Evolutionary conservation across 257 asterid genomes (phyloP).

Genomic region (Solanum okadae): DNA sequence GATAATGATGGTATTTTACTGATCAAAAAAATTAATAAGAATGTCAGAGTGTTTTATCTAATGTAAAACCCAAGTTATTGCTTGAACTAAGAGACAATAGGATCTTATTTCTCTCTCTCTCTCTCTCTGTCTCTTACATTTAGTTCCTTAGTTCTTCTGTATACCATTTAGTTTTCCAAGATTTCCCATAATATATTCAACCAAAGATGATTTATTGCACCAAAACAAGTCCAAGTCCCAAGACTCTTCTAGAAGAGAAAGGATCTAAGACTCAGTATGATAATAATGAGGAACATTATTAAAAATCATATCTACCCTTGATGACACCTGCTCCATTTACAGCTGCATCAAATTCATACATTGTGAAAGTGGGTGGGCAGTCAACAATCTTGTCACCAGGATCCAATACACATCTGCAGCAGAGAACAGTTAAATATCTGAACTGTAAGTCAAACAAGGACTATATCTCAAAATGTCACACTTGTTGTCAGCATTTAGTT

Average conservation of each 20-base stretch:
- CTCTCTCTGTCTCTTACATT: neutral
- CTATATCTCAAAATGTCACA: neutral
- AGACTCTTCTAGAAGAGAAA: neutral
- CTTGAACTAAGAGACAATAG: neutral
- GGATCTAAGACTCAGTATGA: neutral
- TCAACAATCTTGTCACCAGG: conserved; percentile 94
- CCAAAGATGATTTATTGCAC: neutral
- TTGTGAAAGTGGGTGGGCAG: conserved; percentile 96
- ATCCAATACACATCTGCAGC: conserved; percentile 77
- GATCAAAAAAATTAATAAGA: neutral
- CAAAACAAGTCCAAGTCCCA: neutral
- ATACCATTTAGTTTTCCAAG: neutral
- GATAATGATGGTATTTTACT: neutral
- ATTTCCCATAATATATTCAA: neutral
- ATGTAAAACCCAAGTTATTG: neutral
- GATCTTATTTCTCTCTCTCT: neutral
- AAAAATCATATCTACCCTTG: conserved; percentile 44
- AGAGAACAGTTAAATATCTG: neutral
- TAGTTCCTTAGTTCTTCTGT: neutral
- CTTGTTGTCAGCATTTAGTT: neutral
- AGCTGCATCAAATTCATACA: conserved; percentile 98
- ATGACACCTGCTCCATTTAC: conserved; percentile 85
- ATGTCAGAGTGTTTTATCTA: neutral
- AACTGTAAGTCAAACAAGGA: neutral
- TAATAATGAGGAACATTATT: neutral